Evolutionary conservation across 2,329 filamentous ascomycete genomes (phyloP), one percentile per base, ranked within the genome.

Genomic region (Penicillium sp.): DNA sequence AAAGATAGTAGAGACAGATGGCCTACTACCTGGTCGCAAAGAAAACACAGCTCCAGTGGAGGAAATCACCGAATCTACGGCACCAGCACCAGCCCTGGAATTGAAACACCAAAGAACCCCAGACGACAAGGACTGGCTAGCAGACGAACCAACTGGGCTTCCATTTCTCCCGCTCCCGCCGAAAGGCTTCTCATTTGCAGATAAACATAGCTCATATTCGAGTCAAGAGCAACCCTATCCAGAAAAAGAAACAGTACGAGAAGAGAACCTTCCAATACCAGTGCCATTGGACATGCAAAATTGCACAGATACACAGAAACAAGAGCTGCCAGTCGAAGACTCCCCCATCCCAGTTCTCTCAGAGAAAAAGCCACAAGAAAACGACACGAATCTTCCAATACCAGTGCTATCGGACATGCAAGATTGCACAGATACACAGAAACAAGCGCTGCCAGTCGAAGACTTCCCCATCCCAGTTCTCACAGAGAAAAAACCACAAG

Each of bases 241-340:
- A 56, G 53, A 26, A 49, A 59, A 38, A 48, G 31, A 31, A 13
- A 10, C 13, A 32, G 6, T 47, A 44, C 46, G 38, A 20, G 52
- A 47, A 20, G 58, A 61, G 22, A 39, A 64, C 22, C 44, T 61
- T 8, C 58, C 60, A 20, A 59, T 62, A 4, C 61, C 60, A 7
- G 52, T 60, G 11, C 11, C 18, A 26, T 35, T 52, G 13, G 55
- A 60, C 11, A n/a, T 47, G 3, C 48, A 58, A 37, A 47, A 52
- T 31, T 37, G 14, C 9, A 34, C 37, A 10, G 55, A 57, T 37
- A 50, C 47, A 60, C 53, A 32, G 43, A 58, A 39, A 40, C 43
- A 29, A 35, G n/a, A 5, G 20, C 13, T 52, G 26, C 43, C 50
- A 32, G 39, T 38, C 14, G 56, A 62, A 14, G 35, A 61, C n/a